These are phyloP conservation scores for Agaricus subrufescens DNA, from an alignment of 768 basidiomycete species.

Conservation along the genomic window DNA sequence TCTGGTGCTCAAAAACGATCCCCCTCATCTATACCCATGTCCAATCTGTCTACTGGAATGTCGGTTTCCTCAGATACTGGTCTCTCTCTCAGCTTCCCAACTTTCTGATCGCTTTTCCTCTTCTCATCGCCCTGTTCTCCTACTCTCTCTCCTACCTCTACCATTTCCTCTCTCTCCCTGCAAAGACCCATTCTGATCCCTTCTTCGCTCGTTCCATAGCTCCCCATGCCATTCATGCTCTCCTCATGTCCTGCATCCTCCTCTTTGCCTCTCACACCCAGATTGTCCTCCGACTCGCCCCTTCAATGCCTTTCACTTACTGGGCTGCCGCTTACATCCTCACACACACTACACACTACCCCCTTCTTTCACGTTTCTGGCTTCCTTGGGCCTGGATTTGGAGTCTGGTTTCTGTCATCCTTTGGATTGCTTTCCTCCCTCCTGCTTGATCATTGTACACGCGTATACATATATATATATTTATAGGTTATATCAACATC, in stretches of 20 bases:
- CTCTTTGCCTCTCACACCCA: conserved; percentile 84
- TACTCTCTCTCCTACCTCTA: conserved; percentile 34
- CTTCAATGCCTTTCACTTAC: conserved; percentile 74
- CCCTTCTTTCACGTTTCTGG: conserved; percentile 38
- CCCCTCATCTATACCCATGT: conserved; percentile 82
- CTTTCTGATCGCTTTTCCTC: conserved; percentile 74
- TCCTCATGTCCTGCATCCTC: conserved; percentile 55
- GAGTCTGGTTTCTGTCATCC: conserved; percentile 61
- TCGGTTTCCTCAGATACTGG: conserved; percentile 87
- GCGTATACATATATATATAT: neutral
- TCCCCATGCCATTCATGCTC: conserved; percentile 74
- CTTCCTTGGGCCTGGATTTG: conserved; percentile 76
- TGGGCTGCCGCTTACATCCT: conserved; percentile 78
- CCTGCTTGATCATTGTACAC: conserved; percentile 58
- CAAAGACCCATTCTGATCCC: neutral
- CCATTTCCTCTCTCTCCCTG: conserved; percentile 3
- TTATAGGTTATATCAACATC: neutral
- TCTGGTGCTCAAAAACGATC: conserved; percentile 61
- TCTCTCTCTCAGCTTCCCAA: conserved; percentile 80
- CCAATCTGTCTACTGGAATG: conserved; percentile 83
- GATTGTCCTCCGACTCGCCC: conserved; percentile 74
- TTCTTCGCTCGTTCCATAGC: conserved; percentile 31
- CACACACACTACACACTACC: conserved; percentile 1
- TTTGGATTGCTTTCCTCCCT: conserved; percentile 86
- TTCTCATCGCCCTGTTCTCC: conserved; percentile 46